Evolutionary conservation across 2,329 filamentous ascomycete genomes (phyloP), one percentile per base, ranked within the genome.

Genomic region (Exophiala bonariae): DNA sequence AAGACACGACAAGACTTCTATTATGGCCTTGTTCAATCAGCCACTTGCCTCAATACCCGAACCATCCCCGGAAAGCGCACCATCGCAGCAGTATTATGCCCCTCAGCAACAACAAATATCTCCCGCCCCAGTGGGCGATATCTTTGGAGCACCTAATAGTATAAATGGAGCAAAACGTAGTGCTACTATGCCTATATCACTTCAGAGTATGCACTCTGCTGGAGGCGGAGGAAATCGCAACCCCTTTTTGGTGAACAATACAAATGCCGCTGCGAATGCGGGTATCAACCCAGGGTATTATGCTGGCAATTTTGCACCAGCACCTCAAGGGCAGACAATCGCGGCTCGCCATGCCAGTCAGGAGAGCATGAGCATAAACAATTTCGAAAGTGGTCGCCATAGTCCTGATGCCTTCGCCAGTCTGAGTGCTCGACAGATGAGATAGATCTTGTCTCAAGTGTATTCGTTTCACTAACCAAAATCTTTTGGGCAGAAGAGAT

Each of bases 351-450:
- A 61, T 41, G 32, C 72, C 59, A 76, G 73, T 59, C 69, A 73
- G 50, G 73, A 71, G 38, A 76, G 74, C 41, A 67, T 76, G 31
- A 72, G 75, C 53, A 64, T 76, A 44, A 72, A 65, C 41, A 68
- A 68, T 11, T 59, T 72, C 30, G 71, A 75, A 47, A 72, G 59
- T 44, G 74, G 74, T 3, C 64, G 74, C 26, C 72, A 76, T 54
- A 76, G 73, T 54, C 74, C 74, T 5, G 74, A 77, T 61, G 70
- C 73, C 7, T 77, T 76, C 64, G 72, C 73, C 18, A 74, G 65
- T 59, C 55, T 77, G 55, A 76, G 73, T 53, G 68, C 73, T 34
- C 63, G 72, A 47, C 72, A 70, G 58, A 63, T 67, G 57, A 50
- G 49, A 39, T 53, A 43, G 43, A n/a, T n/a, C n/a, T n/a, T n/a